Conservation (phyloP, 1,284 basidiomycete species). For the Cryptococcus wingfieldii region DNA sequence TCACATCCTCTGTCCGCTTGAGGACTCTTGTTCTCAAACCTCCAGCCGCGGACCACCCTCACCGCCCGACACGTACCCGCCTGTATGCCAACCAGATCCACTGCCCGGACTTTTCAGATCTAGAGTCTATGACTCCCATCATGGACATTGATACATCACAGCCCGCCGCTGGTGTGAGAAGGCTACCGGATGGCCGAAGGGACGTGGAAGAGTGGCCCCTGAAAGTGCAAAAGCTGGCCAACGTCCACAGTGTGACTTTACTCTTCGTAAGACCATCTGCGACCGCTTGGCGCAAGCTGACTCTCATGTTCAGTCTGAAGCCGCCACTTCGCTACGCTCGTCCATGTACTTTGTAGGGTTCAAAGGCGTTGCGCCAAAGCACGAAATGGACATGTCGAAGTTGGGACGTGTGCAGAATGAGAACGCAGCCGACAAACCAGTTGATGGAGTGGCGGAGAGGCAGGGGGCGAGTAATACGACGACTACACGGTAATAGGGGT, state of each 20-base stretch:
- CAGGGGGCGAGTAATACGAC: slow-evolving; percentile 41
- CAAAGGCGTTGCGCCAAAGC: slow-evolving; percentile 44
- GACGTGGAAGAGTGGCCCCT: slow-evolving; percentile 49
- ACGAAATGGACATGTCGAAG: slow-evolving; percentile 44
- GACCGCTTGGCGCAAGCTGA: slow-evolving; percentile 2
- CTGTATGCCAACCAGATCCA: slow-evolving; percentile 43
- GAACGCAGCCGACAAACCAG: slow-evolving; percentile 43
- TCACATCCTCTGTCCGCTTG: slow-evolving; percentile 43
- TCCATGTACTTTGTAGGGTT: slow-evolving; percentile 42
- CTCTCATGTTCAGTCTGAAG: slow-evolving; percentile 29
- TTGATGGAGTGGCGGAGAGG: slow-evolving; percentile 45
- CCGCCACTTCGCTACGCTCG: slow-evolving; percentile 25
- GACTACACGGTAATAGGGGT: slow-evolving; percentile 18
- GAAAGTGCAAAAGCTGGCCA: slow-evolving; percentile 48
- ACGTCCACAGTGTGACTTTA: slow-evolving; percentile 45
- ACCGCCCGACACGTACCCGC: slow-evolving; percentile 39
- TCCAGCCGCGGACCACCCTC: slow-evolving; percentile 40
- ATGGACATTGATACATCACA: slow-evolving; percentile 44
- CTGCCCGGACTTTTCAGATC: slow-evolving; percentile 43
- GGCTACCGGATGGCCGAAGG: slow-evolving; percentile 36
- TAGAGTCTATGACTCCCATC: slow-evolving; percentile 42
- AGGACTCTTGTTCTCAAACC: slow-evolving; percentile 43
- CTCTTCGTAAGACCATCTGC: slow-evolving; percentile 36
- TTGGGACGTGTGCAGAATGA: slow-evolving; percentile 41
- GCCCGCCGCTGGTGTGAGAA: slow-evolving; percentile 26